Evolutionary conservation across 257 asterid species (phyloP).

Genomic region (Nicotiana tomentosiformis): DNA sequence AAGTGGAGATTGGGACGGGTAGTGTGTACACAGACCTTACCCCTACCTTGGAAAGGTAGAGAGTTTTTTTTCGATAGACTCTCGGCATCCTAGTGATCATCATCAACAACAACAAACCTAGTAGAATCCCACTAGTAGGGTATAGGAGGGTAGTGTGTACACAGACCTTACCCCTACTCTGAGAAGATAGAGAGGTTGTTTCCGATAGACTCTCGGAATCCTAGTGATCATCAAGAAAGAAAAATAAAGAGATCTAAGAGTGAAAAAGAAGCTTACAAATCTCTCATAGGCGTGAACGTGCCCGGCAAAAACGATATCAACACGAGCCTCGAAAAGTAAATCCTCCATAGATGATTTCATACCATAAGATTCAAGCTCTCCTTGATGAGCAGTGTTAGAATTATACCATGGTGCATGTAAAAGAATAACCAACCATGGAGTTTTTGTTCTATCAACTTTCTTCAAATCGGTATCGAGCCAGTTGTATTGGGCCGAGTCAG

Average conservation of each 20-base stretch:
- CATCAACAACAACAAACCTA: too few relatives aligned
- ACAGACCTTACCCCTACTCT: too few relatives aligned
- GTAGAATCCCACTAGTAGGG: too few relatives aligned
- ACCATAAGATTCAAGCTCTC: constrained; percentile 41
- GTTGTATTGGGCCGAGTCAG: constrained; percentile 46
- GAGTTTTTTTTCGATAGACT: too few relatives aligned
- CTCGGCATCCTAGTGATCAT: too few relatives aligned
- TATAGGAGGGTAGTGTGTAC: too few relatives aligned
- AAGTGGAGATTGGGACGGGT: too few relatives aligned
- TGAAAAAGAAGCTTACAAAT: constrained; percentile 43
- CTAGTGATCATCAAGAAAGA: not conserved
- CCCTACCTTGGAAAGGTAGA: too few relatives aligned
- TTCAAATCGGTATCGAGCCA: constrained; percentile 60
- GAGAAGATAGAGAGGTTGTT: too few relatives aligned
- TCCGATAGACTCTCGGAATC: too few relatives aligned
- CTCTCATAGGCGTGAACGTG: constrained; percentile 96
- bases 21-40: too few relatives aligned
- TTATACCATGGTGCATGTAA: constrained; percentile 95
- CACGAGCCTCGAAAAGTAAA: constrained; percentile 51
- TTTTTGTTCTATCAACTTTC: constrained; percentile 42
- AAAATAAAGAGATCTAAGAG: not conserved
- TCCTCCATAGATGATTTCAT: constrained; percentile 77
- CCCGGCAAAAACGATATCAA: constrained; percentile 70
- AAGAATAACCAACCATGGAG: constrained; percentile 69
- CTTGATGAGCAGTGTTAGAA: constrained; percentile 69